Evolutionary conservation across 2,329 filamentous ascomycete species (phyloP), one percentile per base, ranked within the genome.

Genomic region (Colletotrichum coccodes): DNA sequence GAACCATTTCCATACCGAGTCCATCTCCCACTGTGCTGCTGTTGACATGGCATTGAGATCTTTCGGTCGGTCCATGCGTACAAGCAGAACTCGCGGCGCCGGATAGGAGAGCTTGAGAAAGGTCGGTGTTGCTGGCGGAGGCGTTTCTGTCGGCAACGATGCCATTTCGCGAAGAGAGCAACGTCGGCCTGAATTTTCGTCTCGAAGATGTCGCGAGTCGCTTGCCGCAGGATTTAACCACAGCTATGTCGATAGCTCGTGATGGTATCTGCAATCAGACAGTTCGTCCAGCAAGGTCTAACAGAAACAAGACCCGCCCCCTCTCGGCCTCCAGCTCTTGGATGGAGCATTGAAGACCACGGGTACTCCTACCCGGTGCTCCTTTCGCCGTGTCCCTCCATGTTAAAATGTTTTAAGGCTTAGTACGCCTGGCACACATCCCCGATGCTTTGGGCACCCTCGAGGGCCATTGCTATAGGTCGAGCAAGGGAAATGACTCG

Each of bases 1-100:
- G 72, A 87, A 87, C 86, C 86, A 88, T 46, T 81, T 80, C 82
- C 85, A 91, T 6, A 87, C 75, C 3, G 74, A 70, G 64, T 83
- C 77, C 57, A 86, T 82, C 53, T 84, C 78, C 50, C 75, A 77
- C 36, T 82, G 82, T 12, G 77, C 81, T 11, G 78, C 73, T 23
- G 79, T 79, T 6, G 79, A 79, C 72, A 84, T 81, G 53, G 77
- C 82, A 71, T 84, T 83, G 12, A 81, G 72, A 60, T 77, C 78
- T 18, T 80, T 73, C 2, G 79, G 78, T 16, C 82, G 74, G 71
- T 81, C 79, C 72, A 83, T 77, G 6, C 79, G 81, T 64, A 84
- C 76, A 42, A 81, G 76, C 6, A 84, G 71, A 49, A 82, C 76
- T 8, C 79, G 77, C 6, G 80, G 78, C 36, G 81, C 76, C 14